Evolutionary conservation across 495 filamentous ascomycete species (phyloP), one percentile per base, ranked within the genome.

Genomic region (Penicillium dipodomyicola): DNA sequence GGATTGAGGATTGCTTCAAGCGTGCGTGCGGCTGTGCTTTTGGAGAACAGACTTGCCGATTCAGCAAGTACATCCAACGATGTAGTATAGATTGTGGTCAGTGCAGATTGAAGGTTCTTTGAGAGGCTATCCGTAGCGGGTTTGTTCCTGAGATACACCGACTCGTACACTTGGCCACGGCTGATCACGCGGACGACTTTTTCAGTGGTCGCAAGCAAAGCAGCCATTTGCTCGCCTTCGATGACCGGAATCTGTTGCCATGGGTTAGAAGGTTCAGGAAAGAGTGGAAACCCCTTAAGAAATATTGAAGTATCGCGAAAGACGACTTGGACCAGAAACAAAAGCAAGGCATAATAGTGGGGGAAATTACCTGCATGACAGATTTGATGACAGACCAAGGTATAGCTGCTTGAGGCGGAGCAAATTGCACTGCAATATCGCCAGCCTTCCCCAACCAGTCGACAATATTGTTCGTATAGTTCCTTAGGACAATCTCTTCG

Each of bases 141-240:
- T 14, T 12, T 33, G 30, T 33, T 33, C 30, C 30, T 33, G 30
- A 33, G 30, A 2, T 33, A 33, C 10, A 33, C 30, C 11, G 30
- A 33, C 30, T 33, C 30, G 11, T 33, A 33, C 4, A 33, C 30
- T 12, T 64, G 61, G 25, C 61, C 61, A 17, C 61, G 61, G 52
- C 61, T 60, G 22, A 41, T 60, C 32, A 60, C 49, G 32, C 61
- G 48, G 27, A 64, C 57, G 14, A 64, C 47, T 14, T 44, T 49
- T 29, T 64, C 61, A n/a, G 61, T 57, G 6, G 61, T 64, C 0
- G 41, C 53, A 11, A 64, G 61, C 32, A 64, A 20, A 10, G 61
- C 61, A 19, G 25, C 53, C 61, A 64, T 64, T 23, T 64, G 61
- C 29, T 64, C 61, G 22, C 53, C 43, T 29, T 60, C 61, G 30